These are phyloP conservation scores for Jatropha curcas DNA, from an alignment of 345 rosid species.

Conservation along the genomic window DNA sequence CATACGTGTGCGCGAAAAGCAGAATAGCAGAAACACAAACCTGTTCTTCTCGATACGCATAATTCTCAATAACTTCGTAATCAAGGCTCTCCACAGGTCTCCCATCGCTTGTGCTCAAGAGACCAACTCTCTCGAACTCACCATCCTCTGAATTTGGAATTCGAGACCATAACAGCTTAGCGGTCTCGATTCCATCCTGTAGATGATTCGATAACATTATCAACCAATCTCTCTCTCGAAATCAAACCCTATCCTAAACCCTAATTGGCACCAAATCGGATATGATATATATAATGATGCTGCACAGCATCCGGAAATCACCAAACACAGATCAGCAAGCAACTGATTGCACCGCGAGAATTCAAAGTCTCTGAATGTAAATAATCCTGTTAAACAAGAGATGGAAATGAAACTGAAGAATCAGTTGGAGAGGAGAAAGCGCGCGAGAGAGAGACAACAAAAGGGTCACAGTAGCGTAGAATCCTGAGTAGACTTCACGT, in stretches of 20 bases:
- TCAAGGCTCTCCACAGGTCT: constrained; percentile 79
- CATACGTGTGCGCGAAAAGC: too few species aligned
- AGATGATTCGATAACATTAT: constrained; percentile 76
- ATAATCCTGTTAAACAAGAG: background rate
- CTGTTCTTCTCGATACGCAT: constrained; percentile 90
- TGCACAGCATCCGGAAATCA: constrained; percentile 2
- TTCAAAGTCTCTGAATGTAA: background rate
- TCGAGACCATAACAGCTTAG: constrained; percentile 72
- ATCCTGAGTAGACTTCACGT: background rate
- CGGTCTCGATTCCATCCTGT: constrained; percentile 76
- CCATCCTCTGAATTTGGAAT: constrained; percentile 74
- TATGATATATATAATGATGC: too few species aligned
- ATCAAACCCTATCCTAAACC: constrained; percentile 18
- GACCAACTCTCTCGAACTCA: constrained; percentile 51
- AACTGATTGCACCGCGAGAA: too few species aligned
- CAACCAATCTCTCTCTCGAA: constrained; percentile 1
- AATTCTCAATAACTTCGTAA: constrained; percentile 90
- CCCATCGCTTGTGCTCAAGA: constrained; percentile 39
- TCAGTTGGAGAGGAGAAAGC: background rate
- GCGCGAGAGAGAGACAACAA: background rate
- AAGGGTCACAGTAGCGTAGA: constrained; percentile 1
- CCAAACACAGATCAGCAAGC: background rate
- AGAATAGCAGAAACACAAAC: constrained; percentile 31
- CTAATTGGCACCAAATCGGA: constrained; percentile 19
- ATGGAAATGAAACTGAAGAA: background rate